Conservation (phyloP, 495 filamentous ascomycete species). For the Aspergillus carlsbadensis region DNA sequence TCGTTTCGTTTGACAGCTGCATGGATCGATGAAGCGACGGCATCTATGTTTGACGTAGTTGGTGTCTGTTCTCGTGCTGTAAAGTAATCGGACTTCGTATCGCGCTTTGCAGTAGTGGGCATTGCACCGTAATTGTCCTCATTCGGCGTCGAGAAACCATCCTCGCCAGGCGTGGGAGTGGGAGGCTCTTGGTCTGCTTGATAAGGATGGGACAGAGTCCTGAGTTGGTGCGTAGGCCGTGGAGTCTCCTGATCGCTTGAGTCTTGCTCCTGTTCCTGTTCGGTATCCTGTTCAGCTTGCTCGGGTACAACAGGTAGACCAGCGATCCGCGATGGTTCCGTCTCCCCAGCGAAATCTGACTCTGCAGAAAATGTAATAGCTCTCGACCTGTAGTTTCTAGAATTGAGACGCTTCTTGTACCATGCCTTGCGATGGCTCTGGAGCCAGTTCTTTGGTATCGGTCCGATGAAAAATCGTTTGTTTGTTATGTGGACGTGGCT, state of each 20-base stretch:
- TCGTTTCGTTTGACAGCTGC: constrained; percentile 7
- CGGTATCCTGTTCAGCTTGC: constrained; percentile 22
- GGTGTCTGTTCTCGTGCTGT: constrained; percentile 21
- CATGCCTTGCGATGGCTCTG: constrained; percentile 63
- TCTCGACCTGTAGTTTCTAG: constrained; percentile 57
- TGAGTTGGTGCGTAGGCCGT: background rate
- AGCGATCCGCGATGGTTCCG: constrained; percentile 19
- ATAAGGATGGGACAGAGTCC: constrained; percentile 11
- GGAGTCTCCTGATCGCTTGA: constrained; percentile 6
- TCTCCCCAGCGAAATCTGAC: constrained; percentile 32
- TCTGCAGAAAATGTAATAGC: constrained; percentile 54
- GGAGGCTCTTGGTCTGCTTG: constrained; percentile 3
- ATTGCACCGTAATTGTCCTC: constrained; percentile 13
- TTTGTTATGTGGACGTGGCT: constrained; percentile 63
- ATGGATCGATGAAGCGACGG: background rate
- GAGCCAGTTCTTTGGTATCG: constrained; percentile 67
- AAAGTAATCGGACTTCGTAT: constrained; percentile 22
- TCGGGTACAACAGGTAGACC: constrained; percentile 21
- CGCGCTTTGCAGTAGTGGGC: constrained; percentile 19
- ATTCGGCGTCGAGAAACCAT: background rate
- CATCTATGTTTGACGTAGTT: background rate
- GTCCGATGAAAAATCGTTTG: constrained; percentile 65
- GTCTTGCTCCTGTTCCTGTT: constrained; percentile 15
- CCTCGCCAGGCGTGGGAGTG: background rate
- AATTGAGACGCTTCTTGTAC: constrained; percentile 54